A percentile compares a stretch with the other conserved stretches of the same genome.
Evolutionary conservation across 805 yeast genomes (phyloP).

Genomic region (Candida pseudoglaebosa): DNA sequence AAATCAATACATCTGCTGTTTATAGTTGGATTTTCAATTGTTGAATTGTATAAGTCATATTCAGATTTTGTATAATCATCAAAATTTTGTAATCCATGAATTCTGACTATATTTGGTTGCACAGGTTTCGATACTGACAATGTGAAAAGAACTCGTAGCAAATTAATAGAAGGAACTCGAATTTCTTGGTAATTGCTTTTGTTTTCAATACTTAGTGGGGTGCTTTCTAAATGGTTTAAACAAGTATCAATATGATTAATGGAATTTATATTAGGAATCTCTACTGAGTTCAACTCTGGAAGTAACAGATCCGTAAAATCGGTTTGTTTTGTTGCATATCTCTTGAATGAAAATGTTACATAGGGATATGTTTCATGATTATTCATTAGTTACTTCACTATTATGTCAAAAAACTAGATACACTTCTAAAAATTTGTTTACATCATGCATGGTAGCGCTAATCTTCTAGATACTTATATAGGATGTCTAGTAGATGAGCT

Average conservation of each 20-base stretch:
- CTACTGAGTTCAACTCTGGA: conserved; percentile 7
- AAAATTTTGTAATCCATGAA: conserved; percentile 18
- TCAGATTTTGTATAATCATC: conserved; percentile 20
- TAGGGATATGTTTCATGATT: conserved; percentile 2
- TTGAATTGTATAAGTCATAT: conserved; percentile 7
- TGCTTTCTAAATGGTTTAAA: conserved; percentile 22
- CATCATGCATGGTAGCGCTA: neutral
- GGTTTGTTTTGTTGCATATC: conserved; percentile 3
- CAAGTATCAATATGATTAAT: conserved; percentile 25
- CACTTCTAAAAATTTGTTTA: neutral
- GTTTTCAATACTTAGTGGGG: conserved; percentile 8
- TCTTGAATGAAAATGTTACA: conserved; percentile 5
- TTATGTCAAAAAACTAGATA: neutral
- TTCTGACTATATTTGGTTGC: conserved; percentile 7
- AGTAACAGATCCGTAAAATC: conserved; percentile 7
- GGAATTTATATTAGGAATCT: conserved; percentile 20
- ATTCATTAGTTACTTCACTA: neutral
- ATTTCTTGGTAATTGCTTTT: conserved; percentile 2
- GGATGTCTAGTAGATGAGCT: too few relatives aligned
- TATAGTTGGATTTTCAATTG: conserved; percentile 15
- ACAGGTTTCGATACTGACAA: conserved; percentile 11
- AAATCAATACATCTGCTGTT: conserved; percentile 16
- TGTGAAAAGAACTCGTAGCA: conserved; percentile 29
- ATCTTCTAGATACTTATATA: too few relatives aligned
- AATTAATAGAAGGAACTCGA: conserved; percentile 20